Evolutionary conservation across 345 rosid genomes (phyloP), one percentile per base, ranked within the genome.

Genomic region (Hypericum androsaemum): DNA sequence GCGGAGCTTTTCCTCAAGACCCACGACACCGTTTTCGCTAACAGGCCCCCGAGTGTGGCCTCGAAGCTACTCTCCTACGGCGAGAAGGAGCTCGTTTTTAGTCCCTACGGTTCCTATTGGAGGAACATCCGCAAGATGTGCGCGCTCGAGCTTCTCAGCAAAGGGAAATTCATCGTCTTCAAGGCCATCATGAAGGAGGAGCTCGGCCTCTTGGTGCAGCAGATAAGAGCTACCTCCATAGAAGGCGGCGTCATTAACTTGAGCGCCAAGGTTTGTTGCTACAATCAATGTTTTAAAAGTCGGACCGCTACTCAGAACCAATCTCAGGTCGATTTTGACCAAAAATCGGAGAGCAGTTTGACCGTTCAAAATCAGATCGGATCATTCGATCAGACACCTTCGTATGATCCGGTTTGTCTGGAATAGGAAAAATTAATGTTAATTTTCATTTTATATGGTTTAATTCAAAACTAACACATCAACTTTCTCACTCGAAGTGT

Each of bases 1-100:
- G 83, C 80, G 0, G 62, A 72, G 50, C 53, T 36, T 2, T 67
- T 78, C 55, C 74, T 75, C 22, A 73, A 71, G 49, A 76, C 70
- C 5, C 50, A 74, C 9, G 76, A 76, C 51, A 63, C 53, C 41
- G 66, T 52, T 40, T 76, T 76, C 5, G 79, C 79, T 0, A 65
- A 68, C 46, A 15, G 79, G 63, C 76, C 73, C 0, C 56, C 43
- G 0, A 8, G 0, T 10, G 57, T 68, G 48, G 75, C 62, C 1
- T 16, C 66, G 2, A 66, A 62, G 55, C 28, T 52, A 39, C 12
- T 71, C 0, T 13, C 61, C 0, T 73, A 75, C 28, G 51, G 47
- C 5, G 70, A 66, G n/a, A 61, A 69, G 61, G 54, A 13, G 57
- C 0, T 79, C 2, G 0, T 59, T 0, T 71, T 68, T 9, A 44